These are phyloP conservation scores for Oryza punctata DNA, from an alignment of 176 grass and related monocot species.

Conservation along the genomic window DNA sequence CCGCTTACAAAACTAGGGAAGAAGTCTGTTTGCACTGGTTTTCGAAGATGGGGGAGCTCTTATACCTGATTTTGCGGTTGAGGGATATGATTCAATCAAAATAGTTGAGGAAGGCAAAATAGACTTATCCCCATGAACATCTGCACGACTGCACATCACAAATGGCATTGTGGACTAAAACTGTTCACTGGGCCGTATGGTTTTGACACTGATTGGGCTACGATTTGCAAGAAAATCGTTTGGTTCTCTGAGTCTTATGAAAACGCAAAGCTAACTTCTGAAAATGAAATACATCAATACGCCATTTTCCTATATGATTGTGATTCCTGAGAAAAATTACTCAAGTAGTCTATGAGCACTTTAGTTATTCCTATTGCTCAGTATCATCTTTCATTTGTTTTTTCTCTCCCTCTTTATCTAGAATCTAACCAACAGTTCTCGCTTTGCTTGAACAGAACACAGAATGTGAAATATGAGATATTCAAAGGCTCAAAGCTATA, in stretches of 20 bases:
- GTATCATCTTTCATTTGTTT: constrained; percentile 11
- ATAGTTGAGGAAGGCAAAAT: no score
- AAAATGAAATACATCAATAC: neutral
- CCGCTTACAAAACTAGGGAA: no score
- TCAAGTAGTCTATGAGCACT: neutral
- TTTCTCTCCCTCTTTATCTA: neutral
- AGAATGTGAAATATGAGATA: neutral
- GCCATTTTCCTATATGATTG: neutral
- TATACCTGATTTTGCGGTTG: no score
- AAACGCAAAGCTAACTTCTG: neutral
- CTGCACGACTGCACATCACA: no score
- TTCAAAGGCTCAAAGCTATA: neutral
- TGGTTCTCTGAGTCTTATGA: neutral
- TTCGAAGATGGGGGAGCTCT: no score
- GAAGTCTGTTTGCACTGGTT: no score
- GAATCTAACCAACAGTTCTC: constrained; percentile 1
- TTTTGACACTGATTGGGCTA: neutral
- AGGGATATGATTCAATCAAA: no score
- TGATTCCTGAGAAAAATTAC: neutral
- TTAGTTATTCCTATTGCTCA: neutral
- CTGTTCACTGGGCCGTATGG: neutral
- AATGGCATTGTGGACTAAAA: neutral
- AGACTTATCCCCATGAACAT: no score
- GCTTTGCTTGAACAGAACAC: constrained; percentile 4
- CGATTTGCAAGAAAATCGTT: neutral